Evolutionary conservation across 106 monocot genomes (phyloP), one percentile per base, ranked within the genome.

Genomic region (Acorus gramineus): DNA sequence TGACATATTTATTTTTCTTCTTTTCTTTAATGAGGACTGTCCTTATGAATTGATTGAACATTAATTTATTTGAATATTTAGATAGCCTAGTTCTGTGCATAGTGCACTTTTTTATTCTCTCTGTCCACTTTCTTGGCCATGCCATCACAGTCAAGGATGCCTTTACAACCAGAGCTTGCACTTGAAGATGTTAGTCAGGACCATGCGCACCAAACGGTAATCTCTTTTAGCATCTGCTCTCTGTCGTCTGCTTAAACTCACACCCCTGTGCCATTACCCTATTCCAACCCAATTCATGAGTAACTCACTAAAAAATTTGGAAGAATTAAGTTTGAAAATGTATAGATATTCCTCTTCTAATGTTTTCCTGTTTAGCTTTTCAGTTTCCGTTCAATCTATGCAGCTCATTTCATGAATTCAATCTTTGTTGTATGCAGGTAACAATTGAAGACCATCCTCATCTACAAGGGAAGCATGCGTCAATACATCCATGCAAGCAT

Each of bases 361-460:
- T 64, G n/a, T 64, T 42, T 68, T 13, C 54, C 50, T 7, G 49
- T 8, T 5, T 64, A 49, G n/a, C 49, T 47, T 50, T 5, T 13
- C 8, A 50, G 49, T 64, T 52, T 47, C 14, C 28, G 28, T 28
- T 28, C 28, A 28, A 28, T 28, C 11, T 2, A 55, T 55, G 55
- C 11, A 10, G 11, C 11, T 55, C 13, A 4, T 10, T 10, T 55
- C 11, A 55, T n/a, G 4, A n/a, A 2, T 55, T 10, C 2, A 11
- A 8, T 42, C 44, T 66, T 8, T 9, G 49, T 57, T 66, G 67
- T 55, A 3, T 64, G 59, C 77, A 99, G 98, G 98, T 99, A 59
- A 99, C 98, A 6, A 99, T 92, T 75, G 98, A 99, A 70, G 98
- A 99, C 70, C 98, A 99, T 73, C 98, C 98, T 59, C 98, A 99